These are phyloP conservation scores for Juncus inflexus DNA, from an alignment of 176 grass and related monocot genomes.

Conservation along the genomic window DNA sequence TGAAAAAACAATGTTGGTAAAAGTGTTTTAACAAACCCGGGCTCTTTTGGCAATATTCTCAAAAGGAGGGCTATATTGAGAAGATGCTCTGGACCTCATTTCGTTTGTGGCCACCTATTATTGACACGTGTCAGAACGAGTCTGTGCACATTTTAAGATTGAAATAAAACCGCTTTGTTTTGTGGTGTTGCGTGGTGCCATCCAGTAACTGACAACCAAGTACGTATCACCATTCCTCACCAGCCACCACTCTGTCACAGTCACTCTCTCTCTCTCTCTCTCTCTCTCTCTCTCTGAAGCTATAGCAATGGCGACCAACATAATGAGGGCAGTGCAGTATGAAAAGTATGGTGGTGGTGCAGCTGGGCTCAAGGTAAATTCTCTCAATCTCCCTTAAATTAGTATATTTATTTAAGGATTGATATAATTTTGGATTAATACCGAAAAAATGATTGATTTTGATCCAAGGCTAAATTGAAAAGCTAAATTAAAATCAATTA, in stretches of 20 bases:
- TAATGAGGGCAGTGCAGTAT: slow-evolving; percentile 63
- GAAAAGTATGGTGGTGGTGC: slow-evolving; percentile 57
- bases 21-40: no score
- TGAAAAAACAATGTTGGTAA: no score
- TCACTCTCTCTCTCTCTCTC: neutral
- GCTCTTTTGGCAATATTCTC: neutral
- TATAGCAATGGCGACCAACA: slow-evolving; percentile 47
- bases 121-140: neutral
- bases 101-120: no score
- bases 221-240: slow-evolving; percentile 4
- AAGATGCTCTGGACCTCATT: no score
- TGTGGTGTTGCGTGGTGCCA: no score
- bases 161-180: neutral
- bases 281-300: neutral
- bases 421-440: neutral
- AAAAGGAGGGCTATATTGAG: neutral
- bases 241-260: slow-evolving; percentile 1
- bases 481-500: no score
- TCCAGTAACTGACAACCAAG: neutral
- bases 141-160: neutral
- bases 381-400: neutral
- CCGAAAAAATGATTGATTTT: neutral
- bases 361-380: slow-evolving; percentile 52
- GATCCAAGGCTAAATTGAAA: neutral
- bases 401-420: no score